Evolutionary conservation across 768 basidiomycete genomes (phyloP).

Genomic region (Postia placenta): DNA sequence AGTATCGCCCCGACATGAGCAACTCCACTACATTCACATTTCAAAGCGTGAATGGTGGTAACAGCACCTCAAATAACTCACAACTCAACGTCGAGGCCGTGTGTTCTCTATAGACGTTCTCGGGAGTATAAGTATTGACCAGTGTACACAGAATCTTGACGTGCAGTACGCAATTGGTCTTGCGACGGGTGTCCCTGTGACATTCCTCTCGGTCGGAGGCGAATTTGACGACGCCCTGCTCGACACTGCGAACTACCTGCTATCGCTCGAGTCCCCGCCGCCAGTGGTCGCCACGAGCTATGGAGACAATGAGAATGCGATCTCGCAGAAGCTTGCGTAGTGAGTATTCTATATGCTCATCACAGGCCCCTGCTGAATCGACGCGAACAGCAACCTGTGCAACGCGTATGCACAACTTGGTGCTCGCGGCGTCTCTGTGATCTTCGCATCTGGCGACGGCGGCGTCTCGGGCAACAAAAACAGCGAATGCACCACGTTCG

Average conservation of each 20-base stretch:
- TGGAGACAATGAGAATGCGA: constrained; percentile 65
- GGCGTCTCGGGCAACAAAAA: constrained; percentile 26
- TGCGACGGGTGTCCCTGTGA: constrained; percentile 23
- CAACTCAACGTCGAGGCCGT: constrained; percentile 58
- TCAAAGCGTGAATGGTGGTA: constrained; percentile 23
- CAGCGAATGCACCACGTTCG: constrained; percentile 33
- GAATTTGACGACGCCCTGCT: constrained; percentile 18
- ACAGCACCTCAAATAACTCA: constrained; percentile 39
- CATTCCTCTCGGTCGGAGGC: constrained; percentile 28
- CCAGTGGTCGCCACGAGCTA: constrained; percentile 65
- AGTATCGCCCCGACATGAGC: constrained; percentile 41
- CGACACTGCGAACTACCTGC: constrained; percentile 52
- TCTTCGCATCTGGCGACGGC: constrained; percentile 32
- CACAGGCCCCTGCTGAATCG: neutral
- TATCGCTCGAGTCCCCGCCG: constrained; percentile 38
- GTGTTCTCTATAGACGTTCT: constrained; percentile 20
- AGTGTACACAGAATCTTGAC: constrained; percentile 14
- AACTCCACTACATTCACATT: constrained; percentile 17
- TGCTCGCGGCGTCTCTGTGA: constrained; percentile 26
- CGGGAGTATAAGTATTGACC: neutral
- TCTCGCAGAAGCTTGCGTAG: constrained; percentile 45
- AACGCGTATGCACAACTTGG: constrained; percentile 28
- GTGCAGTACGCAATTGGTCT: constrained; percentile 30
- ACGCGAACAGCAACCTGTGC: constrained; percentile 41
- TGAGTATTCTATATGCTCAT: constrained; percentile 23